Percentiles rank a stretch among this genome's conserved stretches.
Evolutionary conservation across 306 rosid species (phyloP).

Genomic region (Trifolium repens): DNA sequence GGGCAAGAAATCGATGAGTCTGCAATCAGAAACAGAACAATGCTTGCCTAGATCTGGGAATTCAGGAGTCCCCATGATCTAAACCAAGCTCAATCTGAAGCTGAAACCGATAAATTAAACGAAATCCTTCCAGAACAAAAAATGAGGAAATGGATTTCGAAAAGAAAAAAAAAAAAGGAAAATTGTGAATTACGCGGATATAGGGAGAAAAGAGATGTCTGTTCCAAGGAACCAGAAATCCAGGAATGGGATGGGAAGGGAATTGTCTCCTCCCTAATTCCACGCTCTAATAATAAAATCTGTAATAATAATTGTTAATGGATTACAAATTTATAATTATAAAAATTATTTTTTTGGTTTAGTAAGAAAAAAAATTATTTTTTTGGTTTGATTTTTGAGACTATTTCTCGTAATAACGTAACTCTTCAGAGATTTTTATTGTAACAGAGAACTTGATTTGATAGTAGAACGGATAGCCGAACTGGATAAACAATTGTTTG

Average conservation of each 20-base stretch:
- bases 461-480: too few relatives aligned
- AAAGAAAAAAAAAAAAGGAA: neutral
- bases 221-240: slow-evolving; percentile 4
- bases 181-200: slow-evolving; percentile 23
- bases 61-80: slow-evolving; percentile 87
- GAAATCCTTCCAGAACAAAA: neutral
- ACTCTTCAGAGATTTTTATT: too few relatives aligned
- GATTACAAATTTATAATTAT: too few relatives aligned
- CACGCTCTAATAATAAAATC: neutral
- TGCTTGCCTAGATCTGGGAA: slow-evolving; percentile 93
- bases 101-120: neutral
- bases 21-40: slow-evolving; percentile 75
- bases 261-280: neutral
- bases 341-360: too few relatives aligned
- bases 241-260: neutral
- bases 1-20: slow-evolving; percentile 84
- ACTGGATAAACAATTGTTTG: too few relatives aligned
- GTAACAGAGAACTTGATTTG: too few relatives aligned
- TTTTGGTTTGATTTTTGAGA: too few relatives aligned
- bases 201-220: neutral
- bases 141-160: neutral
- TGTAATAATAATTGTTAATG: neutral
- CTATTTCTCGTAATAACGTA: too few relatives aligned
- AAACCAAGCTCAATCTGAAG: neutral
- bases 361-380: too few relatives aligned